These are phyloP conservation scores for Fragosphaeria purpurea DNA, from an alignment of 2,329 filamentous ascomycete species.

Conservation along the genomic window DNA sequence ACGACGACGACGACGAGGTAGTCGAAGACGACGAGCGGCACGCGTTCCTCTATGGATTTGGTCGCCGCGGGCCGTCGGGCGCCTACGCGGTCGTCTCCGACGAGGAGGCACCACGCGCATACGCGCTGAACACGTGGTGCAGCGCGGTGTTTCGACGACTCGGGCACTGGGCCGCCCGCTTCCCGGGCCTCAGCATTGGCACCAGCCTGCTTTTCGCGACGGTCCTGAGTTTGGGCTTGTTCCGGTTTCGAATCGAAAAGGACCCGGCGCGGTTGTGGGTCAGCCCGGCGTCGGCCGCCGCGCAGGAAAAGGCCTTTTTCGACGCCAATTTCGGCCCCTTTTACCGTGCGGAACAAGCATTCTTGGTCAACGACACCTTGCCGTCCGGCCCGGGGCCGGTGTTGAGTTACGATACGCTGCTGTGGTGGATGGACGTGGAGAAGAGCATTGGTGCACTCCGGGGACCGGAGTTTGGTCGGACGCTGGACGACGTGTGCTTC, in stretches of 20 bases:
- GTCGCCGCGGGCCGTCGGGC: not conserved
- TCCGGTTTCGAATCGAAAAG: slow-evolving; percentile 78
- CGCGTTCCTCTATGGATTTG: slow-evolving; percentile 19
- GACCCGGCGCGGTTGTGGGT: slow-evolving; percentile 93
- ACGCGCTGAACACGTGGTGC: slow-evolving; percentile 73
- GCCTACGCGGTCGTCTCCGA: not conserved
- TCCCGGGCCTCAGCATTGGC: slow-evolving; percentile 73
- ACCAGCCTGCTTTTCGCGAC: slow-evolving; percentile 65
- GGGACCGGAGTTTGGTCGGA: slow-evolving; percentile 57
- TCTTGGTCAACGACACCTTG: slow-evolving; percentile 79
- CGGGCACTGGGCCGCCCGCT: slow-evolving; percentile 70
- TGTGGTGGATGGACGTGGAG: slow-evolving; percentile 93
- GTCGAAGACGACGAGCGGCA: slow-evolving; percentile 63
- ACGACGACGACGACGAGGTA: slow-evolving; percentile 57
- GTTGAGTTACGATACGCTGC: slow-evolving; percentile 75
- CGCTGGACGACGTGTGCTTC: slow-evolving; percentile 79
- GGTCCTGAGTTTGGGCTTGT: slow-evolving; percentile 77
- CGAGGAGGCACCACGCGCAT: slow-evolving; percentile 55
- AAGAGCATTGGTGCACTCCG: slow-evolving; percentile 62
- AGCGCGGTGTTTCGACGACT: slow-evolving; percentile 72
- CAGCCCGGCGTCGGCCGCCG: slow-evolving; percentile 83
- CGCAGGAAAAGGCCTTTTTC: slow-evolving; percentile 88
- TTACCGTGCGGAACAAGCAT: slow-evolving; percentile 86
- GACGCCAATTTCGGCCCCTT: slow-evolving; percentile 91
- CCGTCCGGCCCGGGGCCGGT: slow-evolving; percentile 60